phyloP scores from a whole-genome alignment of 129 eudicot species.

The Chrysanthemum makinoi region DNA sequence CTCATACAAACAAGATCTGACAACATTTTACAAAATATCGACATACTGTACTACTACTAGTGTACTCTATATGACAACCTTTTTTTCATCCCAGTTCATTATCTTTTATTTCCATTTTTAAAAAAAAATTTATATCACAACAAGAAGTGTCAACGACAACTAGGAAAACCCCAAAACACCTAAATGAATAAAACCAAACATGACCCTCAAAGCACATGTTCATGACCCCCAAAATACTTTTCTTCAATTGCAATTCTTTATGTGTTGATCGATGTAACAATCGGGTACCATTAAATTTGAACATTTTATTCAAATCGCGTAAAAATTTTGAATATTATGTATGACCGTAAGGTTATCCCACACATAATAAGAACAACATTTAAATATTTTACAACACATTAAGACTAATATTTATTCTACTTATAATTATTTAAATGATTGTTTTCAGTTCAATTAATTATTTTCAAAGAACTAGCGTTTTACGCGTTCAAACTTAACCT shows the following conservation, averaged over 20 bases:
- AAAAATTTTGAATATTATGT: no score
- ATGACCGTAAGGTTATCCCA: no score
- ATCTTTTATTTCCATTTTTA: not conserved
- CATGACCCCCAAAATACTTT: slow-evolving; percentile 12
- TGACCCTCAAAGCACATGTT: slow-evolving; percentile 43
- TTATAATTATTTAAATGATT: no score
- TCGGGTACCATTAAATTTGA: no score
- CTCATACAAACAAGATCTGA: not conserved
- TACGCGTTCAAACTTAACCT: no score
- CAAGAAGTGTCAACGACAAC: slow-evolving; percentile 24
- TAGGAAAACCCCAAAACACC: slow-evolving; percentile 29
- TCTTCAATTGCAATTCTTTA: slow-evolving; percentile 23
- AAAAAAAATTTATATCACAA: not conserved
- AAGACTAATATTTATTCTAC: no score
- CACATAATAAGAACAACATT: no score
- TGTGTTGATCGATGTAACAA: no score
- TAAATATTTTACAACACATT: no score
- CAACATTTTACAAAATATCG: not conserved
- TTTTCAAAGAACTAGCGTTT: no score
- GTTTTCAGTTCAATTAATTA: no score
- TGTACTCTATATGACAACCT: not conserved
- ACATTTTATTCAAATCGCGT: no score
- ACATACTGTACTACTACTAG: not conserved
- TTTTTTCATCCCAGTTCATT: not conserved
- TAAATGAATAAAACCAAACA: slow-evolving; percentile 25